Conservation (phyloP, 1,139 yeast species). For the Kurtzmaniella quercitrusa region DNA sequence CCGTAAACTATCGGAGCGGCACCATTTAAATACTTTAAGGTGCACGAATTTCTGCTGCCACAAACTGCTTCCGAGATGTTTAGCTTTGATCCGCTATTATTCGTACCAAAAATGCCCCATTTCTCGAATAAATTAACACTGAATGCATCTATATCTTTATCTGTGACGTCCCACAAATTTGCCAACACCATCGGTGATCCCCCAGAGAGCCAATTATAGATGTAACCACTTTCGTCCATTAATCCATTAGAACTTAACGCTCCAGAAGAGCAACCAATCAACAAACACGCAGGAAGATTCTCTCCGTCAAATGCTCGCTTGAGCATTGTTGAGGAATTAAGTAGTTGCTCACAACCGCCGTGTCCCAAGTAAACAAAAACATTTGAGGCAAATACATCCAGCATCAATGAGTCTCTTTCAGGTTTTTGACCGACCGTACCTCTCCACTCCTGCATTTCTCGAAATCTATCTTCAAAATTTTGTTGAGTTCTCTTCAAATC, state of each 20-base stretch:
- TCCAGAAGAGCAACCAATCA: constrained; percentile 94
- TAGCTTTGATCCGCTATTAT: constrained; percentile 5
- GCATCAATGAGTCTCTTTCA: constrained; percentile 43
- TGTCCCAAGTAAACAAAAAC: constrained; percentile 87
- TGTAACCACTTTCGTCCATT: constrained; percentile 73
- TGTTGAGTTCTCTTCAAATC: constrained; percentile 70
- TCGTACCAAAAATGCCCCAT: constrained; percentile 51
- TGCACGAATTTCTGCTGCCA: constrained; percentile 11
- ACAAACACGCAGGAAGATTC: constrained; percentile 61
- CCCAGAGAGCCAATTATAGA: constrained; percentile 69
- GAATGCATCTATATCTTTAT: constrained; percentile 85
- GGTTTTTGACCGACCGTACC: constrained; percentile 59
- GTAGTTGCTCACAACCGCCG: constrained; percentile 89
- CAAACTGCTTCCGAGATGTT: constrained; percentile 36
- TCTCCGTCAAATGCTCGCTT: constrained; percentile 10
- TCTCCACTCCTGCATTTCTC: constrained; percentile 38
- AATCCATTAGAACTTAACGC: constrained; percentile 54
- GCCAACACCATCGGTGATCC: constrained; percentile 83
- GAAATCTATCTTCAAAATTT: constrained; percentile 48
- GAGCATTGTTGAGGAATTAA: constrained; percentile 34
- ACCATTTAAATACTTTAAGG: constrained; percentile 23
- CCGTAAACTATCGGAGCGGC: constrained; percentile 33
- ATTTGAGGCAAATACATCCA: constrained; percentile 37
- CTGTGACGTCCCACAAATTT: constrained; percentile 96
- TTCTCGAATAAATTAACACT: constrained; percentile 54